Base-by-base conservation (phyloP, 2,329 filamentous ascomycete species). In the Parastagonospora nodorum region DNA sequence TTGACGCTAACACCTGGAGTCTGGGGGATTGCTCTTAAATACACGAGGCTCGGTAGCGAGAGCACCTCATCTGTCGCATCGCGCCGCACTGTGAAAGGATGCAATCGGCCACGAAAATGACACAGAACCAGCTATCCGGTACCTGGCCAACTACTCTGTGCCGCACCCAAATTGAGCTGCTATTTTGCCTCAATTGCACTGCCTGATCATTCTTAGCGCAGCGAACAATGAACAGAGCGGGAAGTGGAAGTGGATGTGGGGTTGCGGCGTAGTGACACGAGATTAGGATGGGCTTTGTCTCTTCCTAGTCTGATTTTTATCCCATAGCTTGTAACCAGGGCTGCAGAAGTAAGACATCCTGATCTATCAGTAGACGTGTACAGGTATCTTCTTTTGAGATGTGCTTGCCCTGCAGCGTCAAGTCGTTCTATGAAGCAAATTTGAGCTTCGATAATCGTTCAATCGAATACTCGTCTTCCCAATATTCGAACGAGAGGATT, bases 151-250 rank as follows among this genome's bases (percentile, higher is more conserved):
- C 19, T 56, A 49, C 27, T 43, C 38, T 51, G 28, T 48, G 54
- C 32, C 36, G 44, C 15, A 8, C 15, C 38, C 11, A 53, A 48
- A 48, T 39, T 14, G 28, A 46, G 41, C 53, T 51, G 51, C 50
- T 48, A 42, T 48, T 37, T 39, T 47, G 45, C 44, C 39, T 47
- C 41, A 42, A 48, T 11, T 50, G 54, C 50, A 51, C 45, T 53
- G 53, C 50, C 51, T 48, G 35, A 42, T 36, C 47, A 42, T 51
- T 41, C 45, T 52, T 53, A 54, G 48, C 47, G 43, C 45, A 50
- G 38, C 27, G 40, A 58, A 58, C 55, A 63, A 63, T 53, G 56
- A 52, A 54, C 15, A 45, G 49, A 50, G 44, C 49, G 50, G 57
- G 51, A 47, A 38, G 42, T 45, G 60, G 58, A 42, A 61, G 15